Evolutionary conservation across 805 yeast genomes (phyloP), one percentile per base, ranked within the genome.

Genomic region (Yarrowia osloensis): DNA sequence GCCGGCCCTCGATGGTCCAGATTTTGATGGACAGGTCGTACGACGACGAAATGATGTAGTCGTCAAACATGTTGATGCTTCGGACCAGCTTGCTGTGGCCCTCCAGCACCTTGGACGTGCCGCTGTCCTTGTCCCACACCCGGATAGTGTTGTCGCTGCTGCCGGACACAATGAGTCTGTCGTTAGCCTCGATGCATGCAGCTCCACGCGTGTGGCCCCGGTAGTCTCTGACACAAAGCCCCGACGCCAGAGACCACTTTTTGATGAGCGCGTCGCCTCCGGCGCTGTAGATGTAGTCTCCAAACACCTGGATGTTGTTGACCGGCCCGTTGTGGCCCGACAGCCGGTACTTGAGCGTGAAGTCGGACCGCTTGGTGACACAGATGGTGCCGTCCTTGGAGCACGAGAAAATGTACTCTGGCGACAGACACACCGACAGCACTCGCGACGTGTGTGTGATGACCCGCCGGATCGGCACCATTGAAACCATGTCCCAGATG

Each of bases 1-100:
- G 69, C 37, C 68, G 50, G 15, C 76, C 72, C 3, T 74, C 71
- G 29, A 74, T 54, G 40, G 76, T 76, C 81, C 81, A 78, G 0
- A 78, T 70, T 42, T 76, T 73, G 55, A 78, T 72, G 17, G 78
- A 74, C 65, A 72, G 71, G 67, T 78, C 81, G 65, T 78, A 77
- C 17, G 77, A 72, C 33, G 77, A 80, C 6, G 80, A 75, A 5
- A 77, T 71, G 21, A 78, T 74, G 62, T 57, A 67, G 47, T 71
- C 65, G 17, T 72, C 71, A 29, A 55, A 55, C 11, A 78, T 24
- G 61, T 72, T 72, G 21, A 78, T 67, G 7, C 79, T 72, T 76
- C 94, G 93, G 12, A 93, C 95, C 75, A 91, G 94, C 1, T 92
- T 93, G 63, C 87, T 85, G 75, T 93, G 98, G 2, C 97, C 97